A percentile compares a stretch with the other conserved stretches of the same genome.
phyloP scores from a whole-genome alignment of 306 rosid genomes.

The Corylus avellana region DNA sequence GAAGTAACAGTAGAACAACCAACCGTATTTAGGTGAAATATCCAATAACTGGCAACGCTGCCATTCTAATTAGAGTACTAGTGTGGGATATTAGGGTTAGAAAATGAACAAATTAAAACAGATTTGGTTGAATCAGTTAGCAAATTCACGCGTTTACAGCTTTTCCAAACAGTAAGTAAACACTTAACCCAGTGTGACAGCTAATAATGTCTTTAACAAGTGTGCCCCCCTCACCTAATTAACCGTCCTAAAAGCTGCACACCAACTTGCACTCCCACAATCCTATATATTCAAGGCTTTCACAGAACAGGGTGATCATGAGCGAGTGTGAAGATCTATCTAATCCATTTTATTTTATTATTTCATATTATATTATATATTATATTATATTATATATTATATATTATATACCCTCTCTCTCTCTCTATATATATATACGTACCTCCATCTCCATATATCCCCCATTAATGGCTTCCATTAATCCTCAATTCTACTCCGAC shows the following conservation, averaged over 20 bases:
- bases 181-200: too few relatives aligned
- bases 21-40: background rate
- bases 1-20: background rate
- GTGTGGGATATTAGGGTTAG: background rate
- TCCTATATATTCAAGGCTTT: too few relatives aligned
- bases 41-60: background rate
- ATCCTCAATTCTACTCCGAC: conserved; percentile 54
- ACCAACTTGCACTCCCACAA: too few relatives aligned
- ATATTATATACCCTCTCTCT: too few relatives aligned
- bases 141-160: conserved; percentile 37
- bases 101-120: background rate
- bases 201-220: too few relatives aligned
- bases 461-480: conserved; percentile 51
- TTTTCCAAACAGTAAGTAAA: background rate
- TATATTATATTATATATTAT: too few relatives aligned
- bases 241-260: too few relatives aligned
- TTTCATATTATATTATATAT: too few relatives aligned
- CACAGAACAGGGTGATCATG: too few relatives aligned
- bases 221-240: too few relatives aligned
- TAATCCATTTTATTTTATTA: too few relatives aligned
- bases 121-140: background rate
- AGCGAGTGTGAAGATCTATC: too few relatives aligned
- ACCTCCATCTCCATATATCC: conserved; percentile 24
- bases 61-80: background rate
- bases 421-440: background rate